These are phyloP conservation scores for Rhazya stricta DNA, from an alignment of 257 asterid species.

Conservation along the genomic window DNA sequence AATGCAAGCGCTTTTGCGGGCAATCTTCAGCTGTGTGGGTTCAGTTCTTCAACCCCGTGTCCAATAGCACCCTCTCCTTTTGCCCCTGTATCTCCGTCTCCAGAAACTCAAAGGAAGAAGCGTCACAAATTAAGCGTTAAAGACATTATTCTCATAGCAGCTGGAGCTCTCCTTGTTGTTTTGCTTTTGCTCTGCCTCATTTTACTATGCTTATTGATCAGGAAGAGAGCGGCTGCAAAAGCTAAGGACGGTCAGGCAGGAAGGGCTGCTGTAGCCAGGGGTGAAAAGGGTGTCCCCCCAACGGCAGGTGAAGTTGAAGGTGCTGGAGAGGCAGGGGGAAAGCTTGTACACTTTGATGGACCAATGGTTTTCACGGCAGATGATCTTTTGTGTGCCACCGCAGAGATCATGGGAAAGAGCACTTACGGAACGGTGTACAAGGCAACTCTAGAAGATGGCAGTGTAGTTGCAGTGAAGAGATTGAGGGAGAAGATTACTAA, in stretches of 20 bases:
- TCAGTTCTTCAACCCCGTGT: conserved; percentile 49
- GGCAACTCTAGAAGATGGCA: conserved; percentile 86
- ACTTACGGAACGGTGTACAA: conserved; percentile 92
- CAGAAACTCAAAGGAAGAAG: conserved; percentile 21
- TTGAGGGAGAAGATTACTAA: conserved; percentile 88
- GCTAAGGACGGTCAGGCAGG: conserved; percentile 23
- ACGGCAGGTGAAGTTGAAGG: conserved; percentile 42
- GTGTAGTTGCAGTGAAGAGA: conserved; percentile 89
- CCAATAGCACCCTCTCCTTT: conserved; percentile 39
- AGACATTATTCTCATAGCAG: conserved; percentile 70
- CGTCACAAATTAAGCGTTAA: conserved; percentile 49
- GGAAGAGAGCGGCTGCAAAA: conserved; percentile 48
- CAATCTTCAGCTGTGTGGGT: conserved; percentile 75
- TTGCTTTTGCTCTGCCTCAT: conserved; percentile 56
- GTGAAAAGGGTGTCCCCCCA: conserved; percentile 38
- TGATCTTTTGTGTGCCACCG: conserved; percentile 90
- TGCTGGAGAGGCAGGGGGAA: conserved; percentile 80
- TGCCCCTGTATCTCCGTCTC: conserved; percentile 26
- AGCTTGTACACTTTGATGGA: conserved; percentile 91
- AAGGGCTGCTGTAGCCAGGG: conserved; percentile 21
- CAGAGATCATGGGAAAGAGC: conserved; percentile 94
- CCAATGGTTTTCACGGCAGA: conserved; percentile 75
- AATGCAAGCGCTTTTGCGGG: conserved; percentile 65
- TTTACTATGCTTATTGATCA: conserved; percentile 51
- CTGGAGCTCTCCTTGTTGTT: conserved; percentile 60